Evolutionary conservation across 2,329 filamentous ascomycete species (phyloP).

Genomic region (Neophaeococcomyces aloes): DNA sequence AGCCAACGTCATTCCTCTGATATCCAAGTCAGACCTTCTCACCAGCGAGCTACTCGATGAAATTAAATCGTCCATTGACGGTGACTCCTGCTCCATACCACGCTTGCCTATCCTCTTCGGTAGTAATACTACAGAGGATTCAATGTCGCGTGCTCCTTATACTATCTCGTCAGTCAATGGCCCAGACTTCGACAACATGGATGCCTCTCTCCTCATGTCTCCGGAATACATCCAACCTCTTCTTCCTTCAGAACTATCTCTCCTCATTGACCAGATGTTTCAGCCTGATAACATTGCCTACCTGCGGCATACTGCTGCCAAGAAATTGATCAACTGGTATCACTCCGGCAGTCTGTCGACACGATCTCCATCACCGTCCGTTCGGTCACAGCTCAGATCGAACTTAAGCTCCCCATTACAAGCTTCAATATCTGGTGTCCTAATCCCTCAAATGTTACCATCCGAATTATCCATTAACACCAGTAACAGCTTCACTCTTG

Average conservation of each 20-base stretch:
- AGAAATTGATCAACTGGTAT: slow-evolving; percentile 69
- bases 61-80: slow-evolving; percentile 49
- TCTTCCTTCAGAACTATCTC: slow-evolving; percentile 59
- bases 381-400: too few relatives aligned
- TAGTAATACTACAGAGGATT: not conserved
- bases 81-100: slow-evolving; percentile 10
- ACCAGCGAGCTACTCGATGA: slow-evolving; percentile 45
- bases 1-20: slow-evolving; percentile 75
- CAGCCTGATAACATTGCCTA: slow-evolving; percentile 67
- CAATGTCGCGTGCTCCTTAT: slow-evolving; percentile 42
- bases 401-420: slow-evolving; percentile 21
- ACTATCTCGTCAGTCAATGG: slow-evolving; percentile 65
- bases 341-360: slow-evolving; percentile 26
- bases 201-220: slow-evolving; percentile 87
- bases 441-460: slow-evolving; percentile 20
- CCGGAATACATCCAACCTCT: slow-evolving; percentile 80
- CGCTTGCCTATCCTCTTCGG: slow-evolving; percentile 12
- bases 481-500: slow-evolving; percentile 47
- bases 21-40: slow-evolving; percentile 66
- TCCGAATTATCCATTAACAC: slow-evolving; percentile 21
- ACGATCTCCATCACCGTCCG: slow-evolving; percentile 17
- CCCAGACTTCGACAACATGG: slow-evolving; percentile 71
- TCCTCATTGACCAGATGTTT: slow-evolving; percentile 64
- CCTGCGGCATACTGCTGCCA: slow-evolving; percentile 70
- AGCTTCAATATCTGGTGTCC: slow-evolving; percentile 21